Percentiles rank a stretch among this genome's conserved stretches.
Conservation (phyloP, 1,139 yeast genomes). For the Arxiozyma slooffiae region DNA sequence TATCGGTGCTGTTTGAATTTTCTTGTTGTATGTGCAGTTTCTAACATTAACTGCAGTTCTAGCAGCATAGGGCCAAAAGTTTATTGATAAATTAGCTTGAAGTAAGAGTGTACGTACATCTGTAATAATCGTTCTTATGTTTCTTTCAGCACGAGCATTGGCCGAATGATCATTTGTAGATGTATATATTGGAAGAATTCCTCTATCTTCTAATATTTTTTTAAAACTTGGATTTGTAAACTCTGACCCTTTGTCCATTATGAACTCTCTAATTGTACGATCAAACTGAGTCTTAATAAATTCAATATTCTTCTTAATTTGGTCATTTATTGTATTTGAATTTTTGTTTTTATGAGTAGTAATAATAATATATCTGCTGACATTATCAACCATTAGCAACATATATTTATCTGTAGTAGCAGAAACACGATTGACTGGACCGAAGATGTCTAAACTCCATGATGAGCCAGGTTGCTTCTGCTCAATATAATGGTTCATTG, state of each 20-base stretch:
- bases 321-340: background rate
- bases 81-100: background rate
- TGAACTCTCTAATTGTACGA: background rate
- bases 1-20: background rate
- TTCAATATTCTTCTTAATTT: background rate
- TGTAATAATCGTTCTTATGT: background rate
- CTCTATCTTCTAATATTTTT: background rate
- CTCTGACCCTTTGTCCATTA: slow-evolving; percentile 1
- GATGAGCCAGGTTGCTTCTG: slow-evolving; percentile 2
- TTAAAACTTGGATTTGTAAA: background rate
- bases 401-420: background rate
- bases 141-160: slow-evolving; percentile 5
- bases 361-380: background rate
- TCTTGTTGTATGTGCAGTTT: slow-evolving; percentile 3
- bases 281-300: slow-evolving; percentile 1
- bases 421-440: background rate
- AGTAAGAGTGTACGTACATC: slow-evolving; percentile 1
- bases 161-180: slow-evolving; percentile 5
- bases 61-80: slow-evolving; percentile 6
- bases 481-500: slow-evolving; percentile 3
- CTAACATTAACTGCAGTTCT: slow-evolving; percentile 4
- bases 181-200: background rate
- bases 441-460: slow-evolving; percentile 4
- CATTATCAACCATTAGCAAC: slow-evolving; percentile 4
- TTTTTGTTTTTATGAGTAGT: background rate